Base-by-base conservation (phyloP, 805 yeast species). In the Barnettozyma siamensis region DNA sequence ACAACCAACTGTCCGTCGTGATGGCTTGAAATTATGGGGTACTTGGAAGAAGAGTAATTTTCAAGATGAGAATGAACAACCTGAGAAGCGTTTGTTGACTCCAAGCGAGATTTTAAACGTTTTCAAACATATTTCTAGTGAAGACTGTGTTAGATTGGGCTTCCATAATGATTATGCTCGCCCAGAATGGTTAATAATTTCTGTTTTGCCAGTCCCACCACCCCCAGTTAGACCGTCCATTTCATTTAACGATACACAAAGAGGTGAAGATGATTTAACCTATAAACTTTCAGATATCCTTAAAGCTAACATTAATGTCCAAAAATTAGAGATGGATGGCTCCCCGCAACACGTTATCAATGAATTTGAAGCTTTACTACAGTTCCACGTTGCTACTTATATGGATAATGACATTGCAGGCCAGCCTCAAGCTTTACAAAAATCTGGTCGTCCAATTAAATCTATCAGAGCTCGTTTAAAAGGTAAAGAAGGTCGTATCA, bases 321-420 rank as follows among this genome's bases (percentile, higher is more conserved):
- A 91, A 64, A 82, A 95, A 45, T 76, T 94, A 49, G 98, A 93
- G 63, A 88, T 88, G 77, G 98, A 94, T 63, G 99, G 99, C 51
- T 94, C 98, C 4, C 99, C 99, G 13, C 97, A 91, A 57, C 99
- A 93, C 63, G 98, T 94, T 33, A 84, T 93, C 54, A 86, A 86
- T 60, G 99, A 93, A 66, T 91, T 93, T 59, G 99, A 93, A 64
- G 84, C 95, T 33, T 76, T 93, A 53, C 71, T 93, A 45, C 99
- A 93, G 63, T 93, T 88, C 64, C 99, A 93, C 58, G 97, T 93
- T 39, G 99, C 99, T 7, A 93, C 99, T 0, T 93, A 93, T 62
- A 93, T 93, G 99, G 99, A 93, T 68, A 93, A 93, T 63, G 98
- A 93, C 68, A 93, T 93, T 65, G 99, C 99, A 12, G 99, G 99